Evolutionary conservation across 768 basidiomycete species (phyloP), one percentile per base, ranked within the genome.

Genomic region (Lactarius deliciosus): DNA sequence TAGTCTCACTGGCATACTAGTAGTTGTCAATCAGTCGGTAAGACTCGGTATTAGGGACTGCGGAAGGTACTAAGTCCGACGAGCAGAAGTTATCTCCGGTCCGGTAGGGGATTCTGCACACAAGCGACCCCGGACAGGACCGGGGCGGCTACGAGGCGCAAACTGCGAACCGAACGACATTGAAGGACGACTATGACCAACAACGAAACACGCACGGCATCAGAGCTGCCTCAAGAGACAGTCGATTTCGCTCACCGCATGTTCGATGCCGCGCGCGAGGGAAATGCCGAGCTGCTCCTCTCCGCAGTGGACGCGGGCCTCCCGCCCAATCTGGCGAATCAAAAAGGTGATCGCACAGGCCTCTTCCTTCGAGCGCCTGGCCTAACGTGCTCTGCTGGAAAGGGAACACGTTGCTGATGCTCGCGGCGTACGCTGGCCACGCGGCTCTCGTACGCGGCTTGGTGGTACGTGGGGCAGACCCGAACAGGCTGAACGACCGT

Each of bases 351-450:
- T 34, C 34, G 9, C 34, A 9, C 34, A 8, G 34, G 25, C 20
- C 2, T 25, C 8, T 9, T 22, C 0, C 5, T 3, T 30, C 20
- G 16, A 18, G 15, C 30, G 18, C 9, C 38, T 9, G 32, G 3
- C 54, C n/a, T 55, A 2, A 30, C 5, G 18, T 56, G 40, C 30
- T 56, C 10, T 45, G 6, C 16, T 16, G 40, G 10, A 32, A 72
- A 87, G 91, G 91, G 25, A 92, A 92, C 74, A 90, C 89, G 5
- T 78, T 93, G 7, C 77, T 92, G 61, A 92, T 92, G 89, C 83
- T 91, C 60, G 86, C 88, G 3, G 83, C 90, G 2, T 92, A 92
- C 72, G 77, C 85, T 25, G 90, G 90, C 1, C 88, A 91, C 70
- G 74, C 77, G 0, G 76, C 80, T 2, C 82, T 89, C 22, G 77